These are phyloP conservation scores for Ilex asprella DNA, from an alignment of 257 asterid species.

Conservation along the genomic window DNA sequence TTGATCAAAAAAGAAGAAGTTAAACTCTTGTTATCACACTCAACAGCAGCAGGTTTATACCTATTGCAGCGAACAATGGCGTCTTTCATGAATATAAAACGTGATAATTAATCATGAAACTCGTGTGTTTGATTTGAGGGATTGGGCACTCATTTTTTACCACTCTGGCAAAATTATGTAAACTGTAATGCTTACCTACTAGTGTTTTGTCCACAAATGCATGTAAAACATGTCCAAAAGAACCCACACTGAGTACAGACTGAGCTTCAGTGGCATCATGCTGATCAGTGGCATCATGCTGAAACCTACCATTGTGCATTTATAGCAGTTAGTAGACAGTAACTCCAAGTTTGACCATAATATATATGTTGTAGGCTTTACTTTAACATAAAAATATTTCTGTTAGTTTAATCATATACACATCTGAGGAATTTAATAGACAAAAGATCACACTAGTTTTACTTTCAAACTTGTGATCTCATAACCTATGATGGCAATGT, in stretches of 20 bases:
- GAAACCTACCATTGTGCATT: conserved; percentile 30
- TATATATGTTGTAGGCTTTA: not conserved
- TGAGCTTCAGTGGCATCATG: conserved; percentile 22
- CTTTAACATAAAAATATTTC: not conserved
- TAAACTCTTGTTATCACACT: too few species aligned
- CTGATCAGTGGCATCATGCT: conserved; percentile 23
- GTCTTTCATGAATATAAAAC: too few species aligned
- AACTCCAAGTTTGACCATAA: conserved; percentile 1
- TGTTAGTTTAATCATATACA: too few species aligned
- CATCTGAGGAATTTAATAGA: not conserved
- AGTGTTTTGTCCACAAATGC: conserved; percentile 56
- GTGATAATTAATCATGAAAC: too few species aligned
- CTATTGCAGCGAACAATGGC: too few species aligned
- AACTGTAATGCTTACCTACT: conserved; percentile 32
- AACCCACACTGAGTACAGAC: conserved; percentile 36
- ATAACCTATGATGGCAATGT: too few species aligned
- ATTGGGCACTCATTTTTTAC: too few species aligned
- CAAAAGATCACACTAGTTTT: too few species aligned
- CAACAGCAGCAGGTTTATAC: too few species aligned
- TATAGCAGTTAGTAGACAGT: conserved; percentile 15
- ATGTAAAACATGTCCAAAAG: conserved; percentile 64
- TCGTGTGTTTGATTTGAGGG: too few species aligned
- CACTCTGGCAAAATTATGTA: not conserved
- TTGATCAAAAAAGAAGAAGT: too few species aligned
- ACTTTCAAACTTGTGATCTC: too few species aligned